Conservation (phyloP, 805 yeast species). For the Candida alai region DNA sequence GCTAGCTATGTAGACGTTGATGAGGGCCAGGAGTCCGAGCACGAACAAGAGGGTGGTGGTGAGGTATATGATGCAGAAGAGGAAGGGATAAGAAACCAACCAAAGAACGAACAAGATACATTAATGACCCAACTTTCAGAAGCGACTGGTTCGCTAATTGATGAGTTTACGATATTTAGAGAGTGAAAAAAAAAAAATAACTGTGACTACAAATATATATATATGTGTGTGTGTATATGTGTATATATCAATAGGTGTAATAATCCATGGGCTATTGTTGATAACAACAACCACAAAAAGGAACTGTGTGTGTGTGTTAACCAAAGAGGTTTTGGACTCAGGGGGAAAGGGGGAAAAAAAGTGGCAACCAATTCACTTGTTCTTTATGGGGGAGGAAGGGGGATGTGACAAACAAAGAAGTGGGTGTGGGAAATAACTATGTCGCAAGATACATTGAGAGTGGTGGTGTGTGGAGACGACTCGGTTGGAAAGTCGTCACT, state of each 20-base stretch:
- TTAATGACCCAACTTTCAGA: constrained; percentile 2
- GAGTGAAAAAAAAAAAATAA: no score
- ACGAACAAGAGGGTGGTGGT: constrained; percentile 4
- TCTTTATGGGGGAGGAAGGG: no score
- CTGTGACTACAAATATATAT: no score
- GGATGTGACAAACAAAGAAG: background rate
- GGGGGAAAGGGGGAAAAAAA: no score
- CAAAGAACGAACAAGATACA: constrained; percentile 2
- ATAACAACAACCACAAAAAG: background rate
- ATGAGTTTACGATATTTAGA: constrained; percentile 3
- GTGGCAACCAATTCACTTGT: no score
- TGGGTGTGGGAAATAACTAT: constrained; percentile 1
- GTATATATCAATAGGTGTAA: constrained; percentile 2
- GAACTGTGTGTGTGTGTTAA: no score
- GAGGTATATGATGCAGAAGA: constrained; percentile 7
- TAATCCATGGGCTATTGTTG: constrained; percentile 3
- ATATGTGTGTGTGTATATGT: no score
- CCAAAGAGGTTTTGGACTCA: no score
- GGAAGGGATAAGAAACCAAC: constrained; percentile 5
- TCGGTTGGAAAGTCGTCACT: constrained; percentile 83
- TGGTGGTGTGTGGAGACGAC: constrained; percentile 93
- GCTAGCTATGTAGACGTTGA: constrained; percentile 10
- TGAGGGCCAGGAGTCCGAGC: constrained; percentile 1
- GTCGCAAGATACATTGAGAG: constrained; percentile 56
- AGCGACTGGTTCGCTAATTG: background rate